phyloP scores from a whole-genome alignment of 805 yeast species.

The Suhomyces vadensis region DNA sequence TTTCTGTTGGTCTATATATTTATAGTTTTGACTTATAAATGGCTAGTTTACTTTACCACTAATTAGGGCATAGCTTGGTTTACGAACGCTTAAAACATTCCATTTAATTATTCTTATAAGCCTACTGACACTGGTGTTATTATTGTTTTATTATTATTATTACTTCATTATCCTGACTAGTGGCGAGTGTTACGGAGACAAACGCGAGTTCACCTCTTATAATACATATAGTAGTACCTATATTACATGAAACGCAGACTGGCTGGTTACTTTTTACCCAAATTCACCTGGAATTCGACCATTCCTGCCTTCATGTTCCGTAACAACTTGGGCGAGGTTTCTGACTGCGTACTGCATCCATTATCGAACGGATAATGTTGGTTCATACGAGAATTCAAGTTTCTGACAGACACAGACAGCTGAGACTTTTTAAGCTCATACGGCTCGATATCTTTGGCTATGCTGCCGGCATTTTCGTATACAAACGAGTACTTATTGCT shows the following conservation, averaged over 20 bases:
- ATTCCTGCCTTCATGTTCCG: slow-evolving; percentile 17
- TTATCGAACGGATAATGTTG: slow-evolving; percentile 8
- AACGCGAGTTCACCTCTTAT: too few species aligned
- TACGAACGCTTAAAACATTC: too few species aligned
- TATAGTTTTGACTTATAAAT: too few species aligned
- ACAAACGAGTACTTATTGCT: slow-evolving; percentile 14
- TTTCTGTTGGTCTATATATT: too few species aligned
- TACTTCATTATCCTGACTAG: too few species aligned
- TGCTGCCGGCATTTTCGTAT: slow-evolving; percentile 13
- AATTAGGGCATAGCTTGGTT: too few species aligned
- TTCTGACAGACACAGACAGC: background rate
- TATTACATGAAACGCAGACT: slow-evolving; percentile 1
- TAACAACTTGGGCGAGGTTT: slow-evolving; percentile 8
- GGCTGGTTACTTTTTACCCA: slow-evolving; percentile 6
- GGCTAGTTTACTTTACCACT: too few species aligned
- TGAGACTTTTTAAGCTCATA: slow-evolving; percentile 5
- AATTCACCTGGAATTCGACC: slow-evolving; percentile 17
- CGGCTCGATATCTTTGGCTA: slow-evolving; percentile 6
- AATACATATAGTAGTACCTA: background rate
- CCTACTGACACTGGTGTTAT: too few species aligned
- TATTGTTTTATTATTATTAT: too few species aligned
- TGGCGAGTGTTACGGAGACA: too few species aligned
- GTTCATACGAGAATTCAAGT: slow-evolving; percentile 1
- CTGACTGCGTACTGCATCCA: background rate
- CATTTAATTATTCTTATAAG: too few species aligned